Base-by-base conservation (phyloP, 305 asterid species). In the Ajuga reptans region DNA sequence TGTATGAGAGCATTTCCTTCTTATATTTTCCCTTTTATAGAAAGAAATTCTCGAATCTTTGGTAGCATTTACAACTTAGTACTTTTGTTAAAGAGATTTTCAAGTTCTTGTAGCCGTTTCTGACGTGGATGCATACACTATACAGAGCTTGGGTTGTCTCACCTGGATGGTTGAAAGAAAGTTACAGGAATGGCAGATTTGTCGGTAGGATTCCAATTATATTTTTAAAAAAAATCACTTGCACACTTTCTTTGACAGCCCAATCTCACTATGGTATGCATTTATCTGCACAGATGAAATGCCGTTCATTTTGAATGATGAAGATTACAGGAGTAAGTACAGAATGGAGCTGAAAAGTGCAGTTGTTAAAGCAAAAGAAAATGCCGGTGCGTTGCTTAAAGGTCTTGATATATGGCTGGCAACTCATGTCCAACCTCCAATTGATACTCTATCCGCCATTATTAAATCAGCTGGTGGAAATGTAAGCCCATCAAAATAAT, bases 121-220 rank as follows among this genome's bases (percentile, higher is more conserved):
- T 67, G 15, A 60, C 71, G 58, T 50, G 33, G 54, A 15, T 58
- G 37, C 55, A 33, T 77, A 65, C 66, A 39, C 34, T 65, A 31
- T 68, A 68, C 89, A 91, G 98, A 71, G 87, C 96, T 76, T 92
- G 98, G 98, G 79, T 92, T 59, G 16, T 92, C 71, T 84, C 95
- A 50, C 72, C 98, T 34, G 85, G 77, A 41, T 92, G 98, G 98
- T 80, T 92, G 80, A 89, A 89, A 75, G 92, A 89, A 78, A 92
- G 96, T 79, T 89, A 75, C 82, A 84, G 77, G 76, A 84, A 72
- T 51, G 86, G 89, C 75, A 82, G 81, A 81, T 87, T 89, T 79
- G 83, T 83, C 0, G 95, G 96, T 91, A 62, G 21, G 88, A 68
- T 67, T 8, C 50, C 66, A 6, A 50, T 66, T 63, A 50, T 50